Conservation (phyloP, 2,329 filamentous ascomycete species). For the Pyricularia sp. region DNA sequence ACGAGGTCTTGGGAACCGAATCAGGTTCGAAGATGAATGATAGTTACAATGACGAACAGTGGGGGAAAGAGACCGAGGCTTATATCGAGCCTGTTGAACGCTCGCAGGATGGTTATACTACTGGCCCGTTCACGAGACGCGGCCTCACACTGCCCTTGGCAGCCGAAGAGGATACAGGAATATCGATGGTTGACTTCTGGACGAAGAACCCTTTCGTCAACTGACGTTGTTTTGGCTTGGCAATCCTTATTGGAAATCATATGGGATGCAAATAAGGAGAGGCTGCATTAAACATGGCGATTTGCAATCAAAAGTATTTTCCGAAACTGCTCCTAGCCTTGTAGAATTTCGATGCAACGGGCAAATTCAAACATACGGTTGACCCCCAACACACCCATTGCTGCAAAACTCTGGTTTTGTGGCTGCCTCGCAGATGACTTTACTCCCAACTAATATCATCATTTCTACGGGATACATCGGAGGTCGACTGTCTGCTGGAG, state of each 20-base stretch:
- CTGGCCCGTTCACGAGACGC: not conserved
- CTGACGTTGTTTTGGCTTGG: not conserved
- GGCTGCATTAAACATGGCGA: not conserved
- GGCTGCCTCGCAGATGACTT: not conserved
- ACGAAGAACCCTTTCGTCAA: not conserved
- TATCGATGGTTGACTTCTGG: constrained; percentile 1
- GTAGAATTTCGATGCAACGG: not conserved
- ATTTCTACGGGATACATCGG: not conserved
- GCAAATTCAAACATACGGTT: too few relatives aligned
- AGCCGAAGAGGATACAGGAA: not conserved
- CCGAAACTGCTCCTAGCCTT: not conserved
- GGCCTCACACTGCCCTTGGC: not conserved
- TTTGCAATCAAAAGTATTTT: not conserved
- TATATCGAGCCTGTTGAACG: not conserved
- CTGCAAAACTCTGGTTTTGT: too few relatives aligned
- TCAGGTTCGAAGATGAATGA: not conserved
- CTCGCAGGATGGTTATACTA: not conserved
- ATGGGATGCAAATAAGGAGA: not conserved
- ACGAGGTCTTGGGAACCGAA: not conserved
- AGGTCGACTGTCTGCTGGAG: not conserved
- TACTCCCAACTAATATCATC: not conserved
- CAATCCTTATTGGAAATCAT: not conserved
- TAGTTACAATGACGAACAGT: not conserved
- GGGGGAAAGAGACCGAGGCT: not conserved
- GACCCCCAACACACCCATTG: too few relatives aligned